Evolutionary conservation across 352 stramenopile species (phyloP), one percentile per base, ranked within the genome.

Genomic region (Globisporangium spiculum): DNA sequence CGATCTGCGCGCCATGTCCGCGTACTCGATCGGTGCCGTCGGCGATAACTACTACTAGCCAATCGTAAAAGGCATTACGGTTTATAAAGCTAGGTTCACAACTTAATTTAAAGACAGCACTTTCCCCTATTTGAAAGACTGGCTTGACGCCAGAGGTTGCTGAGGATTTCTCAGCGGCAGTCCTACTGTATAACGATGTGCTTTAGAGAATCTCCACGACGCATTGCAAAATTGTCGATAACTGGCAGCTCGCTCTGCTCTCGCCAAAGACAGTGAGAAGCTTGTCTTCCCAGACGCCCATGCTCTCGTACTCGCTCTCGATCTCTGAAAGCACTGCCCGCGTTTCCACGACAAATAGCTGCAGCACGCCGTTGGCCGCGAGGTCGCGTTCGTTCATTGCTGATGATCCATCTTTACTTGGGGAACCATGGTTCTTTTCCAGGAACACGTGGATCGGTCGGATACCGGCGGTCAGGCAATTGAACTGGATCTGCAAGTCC

Each of bases 401-500:
- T 48, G 59, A 32, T 14, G 50, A 20, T 48, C 38, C 27, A 4
- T n/a, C 5, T 22, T 50, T 50, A 4, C 18, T 50, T 20, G 16
- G 16, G 16, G 41, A 22, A 22, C 16, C 41, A 20, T 63, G 53
- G 53, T 57, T 16, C 9, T 36, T 66, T 2, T 84, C 82, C 4
- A 89, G 72, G 56, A 93, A 90, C 4, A 69, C 66, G 18, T 78
- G 73, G 56, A 91, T 77, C 1, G 74, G 57, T 12, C 72, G 79
- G 53, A 79, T 78, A 4, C 85, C 83, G 2, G 74, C 65, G 8
- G 89, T 41, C 8, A 93, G 63, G 2, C 78, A 75, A 69, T 88
- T 91, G 24, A 90, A 70, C 36, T 90, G 83, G 38, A 90, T 68
- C 44, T 93, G 81, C 36, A 91, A 53, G 18, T 93, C 85, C 26